Evolutionary conservation across 2,329 filamentous ascomycete species (phyloP), one percentile per base, ranked within the genome.

Genomic region (Alternaria triticimaculans): DNA sequence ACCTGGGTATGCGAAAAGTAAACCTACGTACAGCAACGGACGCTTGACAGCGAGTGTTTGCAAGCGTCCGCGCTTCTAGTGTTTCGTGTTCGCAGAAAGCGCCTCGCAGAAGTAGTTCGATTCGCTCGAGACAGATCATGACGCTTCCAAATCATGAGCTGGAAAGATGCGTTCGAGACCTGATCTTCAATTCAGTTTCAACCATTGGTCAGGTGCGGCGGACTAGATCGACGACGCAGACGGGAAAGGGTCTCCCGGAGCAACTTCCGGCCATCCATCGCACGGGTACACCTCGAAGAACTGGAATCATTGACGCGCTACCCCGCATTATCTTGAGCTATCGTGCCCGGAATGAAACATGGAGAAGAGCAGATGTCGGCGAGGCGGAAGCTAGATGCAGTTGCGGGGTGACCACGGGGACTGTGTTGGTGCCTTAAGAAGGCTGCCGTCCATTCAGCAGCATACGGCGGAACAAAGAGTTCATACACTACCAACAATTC

Each of bases 291-390:
- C 11, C 23, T 43, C 43, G n/a, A 45, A 65, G 55, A 65, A 63
- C n/a, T 64, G 57, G 57, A 65, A 60, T 62, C 48, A 63, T 55
- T 41, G 23, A 54, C 44, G 48, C 48, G 43, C 54, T 69, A 69
- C 64, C 67, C 67, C 64, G 64, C 67, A 69, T 65, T 25, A 30
- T 33, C 20, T 26, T 37, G 30, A 48, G 41, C 30, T 20, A 60
- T 48, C 3, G 9, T 5, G 51, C 37, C 18, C 55, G 11, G 30
- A 60, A 14, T 51, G 33, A 3, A 45, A 11, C 12, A 58, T 48
- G 18, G 14, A 18, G n/a, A 45, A 45, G 26, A 43, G 58, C 28
- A 28, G 54, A 41, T 53, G 21, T 53, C 65, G 67, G 65, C 37
- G 58, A 59, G 20, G 61, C 55, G 65, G 65, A 65, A 53, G 60